Conservation (phyloP, 345 rosid species). For the Gynandropsis gynandra region DNA sequence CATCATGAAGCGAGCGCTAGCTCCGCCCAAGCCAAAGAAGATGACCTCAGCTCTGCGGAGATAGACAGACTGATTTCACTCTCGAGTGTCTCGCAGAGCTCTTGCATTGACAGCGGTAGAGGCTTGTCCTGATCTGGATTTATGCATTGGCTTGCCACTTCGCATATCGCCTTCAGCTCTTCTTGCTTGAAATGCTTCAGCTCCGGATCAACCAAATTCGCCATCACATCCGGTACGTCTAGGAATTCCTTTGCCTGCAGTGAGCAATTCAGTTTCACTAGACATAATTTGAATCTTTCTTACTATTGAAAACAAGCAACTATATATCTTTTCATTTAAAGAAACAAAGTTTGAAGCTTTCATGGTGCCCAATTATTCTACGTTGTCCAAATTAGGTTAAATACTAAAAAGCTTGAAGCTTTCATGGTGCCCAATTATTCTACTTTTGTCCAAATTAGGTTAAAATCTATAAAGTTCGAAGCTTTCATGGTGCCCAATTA, state of each 20-base stretch:
- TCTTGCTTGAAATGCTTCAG: conserved; percentile 64
- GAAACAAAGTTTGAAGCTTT: conserved; percentile 10
- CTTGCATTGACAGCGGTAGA: conserved; percentile 64
- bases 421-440: no score
- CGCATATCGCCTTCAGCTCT: conserved; percentile 72
- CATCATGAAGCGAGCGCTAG: conserved; percentile 68
- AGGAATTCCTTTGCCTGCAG: conserved; percentile 84
- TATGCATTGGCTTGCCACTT: conserved; percentile 65
- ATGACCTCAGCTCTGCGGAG: conserved; percentile 64
- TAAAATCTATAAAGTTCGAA: conserved; percentile 13
- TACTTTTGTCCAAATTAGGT: no score
- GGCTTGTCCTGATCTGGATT: conserved; percentile 46
- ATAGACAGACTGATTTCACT: conserved; percentile 63
- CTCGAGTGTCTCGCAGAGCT: conserved; percentile 53
- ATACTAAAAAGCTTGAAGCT: no score
- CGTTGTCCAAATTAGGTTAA: no score
- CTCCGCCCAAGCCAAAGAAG: conserved; percentile 98
- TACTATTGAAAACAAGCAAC: no score
- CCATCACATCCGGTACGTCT: conserved; percentile 67
- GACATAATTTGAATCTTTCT: not conserved
- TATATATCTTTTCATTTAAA: not conserved
- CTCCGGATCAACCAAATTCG: conserved; percentile 78
- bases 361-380: no score
- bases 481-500: not conserved
- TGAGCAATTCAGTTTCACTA: no score